Evolutionary conservation across 257 asterid species (phyloP).

Genomic region (Solanum chiquidenum): DNA sequence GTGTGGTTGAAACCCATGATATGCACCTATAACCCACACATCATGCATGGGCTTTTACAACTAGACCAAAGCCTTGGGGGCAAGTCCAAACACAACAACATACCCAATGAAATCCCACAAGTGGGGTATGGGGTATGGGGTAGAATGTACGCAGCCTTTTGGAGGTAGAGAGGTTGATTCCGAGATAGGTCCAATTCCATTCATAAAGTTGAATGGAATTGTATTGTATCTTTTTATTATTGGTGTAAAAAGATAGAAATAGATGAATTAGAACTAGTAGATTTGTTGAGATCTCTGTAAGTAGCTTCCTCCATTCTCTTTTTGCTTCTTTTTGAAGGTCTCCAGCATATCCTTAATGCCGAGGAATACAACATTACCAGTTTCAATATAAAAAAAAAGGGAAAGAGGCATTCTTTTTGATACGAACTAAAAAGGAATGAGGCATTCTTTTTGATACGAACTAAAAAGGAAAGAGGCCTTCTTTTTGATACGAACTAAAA

Average conservation of each 20-base stretch:
- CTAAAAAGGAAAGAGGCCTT: not conserved
- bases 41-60: not conserved
- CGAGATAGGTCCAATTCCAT: not conserved
- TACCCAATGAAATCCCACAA: not conserved
- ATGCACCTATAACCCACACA: not conserved
- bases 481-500: too few species aligned
- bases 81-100: not conserved
- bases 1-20: not conserved
- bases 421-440: not conserved
- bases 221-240: not conserved
- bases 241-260: not conserved
- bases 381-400: too few species aligned
- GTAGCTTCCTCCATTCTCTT: not conserved
- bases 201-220: not conserved
- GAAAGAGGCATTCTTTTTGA: not conserved
- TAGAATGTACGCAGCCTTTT: not conserved
- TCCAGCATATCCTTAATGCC: not conserved
- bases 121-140: not conserved
- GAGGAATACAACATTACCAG: not conserved
- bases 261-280: not conserved
- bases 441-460: too few species aligned
- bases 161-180: not conserved
- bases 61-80: not conserved
- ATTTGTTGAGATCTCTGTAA: not conserved
- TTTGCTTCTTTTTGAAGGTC: not conserved